Evolutionary conservation across 2,329 filamentous ascomycete genomes (phyloP).

Genomic region (Ophiostoma angusticollis): DNA sequence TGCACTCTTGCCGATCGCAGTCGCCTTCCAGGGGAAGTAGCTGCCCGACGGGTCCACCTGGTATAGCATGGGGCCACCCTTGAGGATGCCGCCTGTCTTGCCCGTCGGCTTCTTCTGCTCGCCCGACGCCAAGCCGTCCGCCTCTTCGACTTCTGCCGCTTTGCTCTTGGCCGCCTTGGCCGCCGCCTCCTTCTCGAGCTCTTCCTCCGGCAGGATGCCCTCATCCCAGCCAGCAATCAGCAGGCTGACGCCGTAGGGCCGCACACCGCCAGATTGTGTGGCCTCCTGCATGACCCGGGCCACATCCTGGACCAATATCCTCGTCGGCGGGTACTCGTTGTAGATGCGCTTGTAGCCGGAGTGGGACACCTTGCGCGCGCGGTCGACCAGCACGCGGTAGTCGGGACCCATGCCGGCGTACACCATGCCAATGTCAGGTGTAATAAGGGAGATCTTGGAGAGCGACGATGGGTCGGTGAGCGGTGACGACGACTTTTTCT

Average conservation of each 20-base stretch:
- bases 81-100: constrained; percentile 91
- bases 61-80: constrained; percentile 94
- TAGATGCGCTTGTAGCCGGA: constrained; percentile 99
- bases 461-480: constrained; percentile 91
- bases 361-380: constrained; percentile 95
- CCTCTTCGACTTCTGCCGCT: constrained; percentile 25
- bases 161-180: constrained; percentile 32
- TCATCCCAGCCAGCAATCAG: constrained; percentile 97
- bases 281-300: constrained; percentile 98
- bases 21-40: constrained; percentile 99
- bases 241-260: constrained; percentile 91
- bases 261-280: constrained; percentile 92
- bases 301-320: constrained; percentile 97
- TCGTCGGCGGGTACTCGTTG: constrained; percentile 98
- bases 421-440: constrained; percentile 98
- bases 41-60: constrained; percentile 98
- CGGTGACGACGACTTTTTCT: constrained; percentile 98
- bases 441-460: constrained; percentile 95
- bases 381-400: constrained; percentile 94
- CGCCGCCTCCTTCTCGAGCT: constrained; percentile 38
- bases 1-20: constrained; percentile 95
- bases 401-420: constrained; percentile 99
- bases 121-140: constrained; percentile 22
- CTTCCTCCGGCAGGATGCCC: constrained; percentile 75
- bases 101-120: constrained; percentile 62